A percentile compares a stretch with the other conserved stretches of the same genome.
Conservation (phyloP, 345 rosid genomes). For the Passiflora organensis region DNA sequence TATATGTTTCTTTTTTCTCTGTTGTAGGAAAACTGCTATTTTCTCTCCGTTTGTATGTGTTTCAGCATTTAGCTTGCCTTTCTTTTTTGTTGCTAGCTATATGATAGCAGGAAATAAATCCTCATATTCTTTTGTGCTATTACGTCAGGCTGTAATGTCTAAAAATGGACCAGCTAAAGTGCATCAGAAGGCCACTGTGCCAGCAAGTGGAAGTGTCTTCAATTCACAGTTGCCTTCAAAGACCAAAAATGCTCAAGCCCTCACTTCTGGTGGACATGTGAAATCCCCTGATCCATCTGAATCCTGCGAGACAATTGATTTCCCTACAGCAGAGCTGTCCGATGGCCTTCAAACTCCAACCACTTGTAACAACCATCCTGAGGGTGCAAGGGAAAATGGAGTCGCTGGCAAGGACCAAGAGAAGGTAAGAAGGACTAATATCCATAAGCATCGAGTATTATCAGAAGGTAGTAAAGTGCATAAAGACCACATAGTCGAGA, state of each 20-base stretch:
- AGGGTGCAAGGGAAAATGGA: constrained; percentile 14
- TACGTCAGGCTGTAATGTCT: constrained; percentile 25
- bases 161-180: constrained; percentile 22
- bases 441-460: constrained; percentile 18
- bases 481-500: constrained; percentile 23
- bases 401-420: constrained; percentile 17
- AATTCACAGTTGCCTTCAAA: constrained; percentile 22
- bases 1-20: no score
- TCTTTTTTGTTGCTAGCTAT: no score
- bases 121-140: background rate
- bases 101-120: no score
- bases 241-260: constrained; percentile 19
- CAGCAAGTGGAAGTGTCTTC: constrained; percentile 17
- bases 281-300: constrained; percentile 3
- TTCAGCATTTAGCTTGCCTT: no score
- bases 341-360: constrained; percentile 18
- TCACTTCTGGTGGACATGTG: constrained; percentile 9
- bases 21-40: no score
- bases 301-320: constrained; percentile 12
- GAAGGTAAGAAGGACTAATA: constrained; percentile 21
- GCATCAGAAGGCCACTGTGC: constrained; percentile 20
- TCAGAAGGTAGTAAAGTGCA: constrained; percentile 9
- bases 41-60: no score
- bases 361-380: constrained; percentile 4
- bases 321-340: constrained; percentile 12